These are phyloP conservation scores for Phaffia rhodozyma DNA, from an alignment of 1,284 basidiomycete genomes.

Conservation along the genomic window DNA sequence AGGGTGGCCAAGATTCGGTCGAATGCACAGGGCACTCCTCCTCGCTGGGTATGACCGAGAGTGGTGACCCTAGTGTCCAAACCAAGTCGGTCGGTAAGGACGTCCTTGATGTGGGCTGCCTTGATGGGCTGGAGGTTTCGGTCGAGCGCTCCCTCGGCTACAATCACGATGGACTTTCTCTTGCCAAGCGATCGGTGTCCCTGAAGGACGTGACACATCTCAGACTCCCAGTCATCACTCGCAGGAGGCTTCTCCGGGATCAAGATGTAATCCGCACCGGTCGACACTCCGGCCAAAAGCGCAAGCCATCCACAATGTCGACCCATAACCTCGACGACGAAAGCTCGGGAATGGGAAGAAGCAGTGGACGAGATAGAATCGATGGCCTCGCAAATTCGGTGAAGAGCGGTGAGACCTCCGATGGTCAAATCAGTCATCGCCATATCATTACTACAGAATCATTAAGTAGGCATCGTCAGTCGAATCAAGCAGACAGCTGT, in stretches of 20 bases:
- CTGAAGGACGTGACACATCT: conserved; percentile 80
- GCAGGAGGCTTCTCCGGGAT: conserved; percentile 85
- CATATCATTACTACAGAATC: conserved; percentile 67
- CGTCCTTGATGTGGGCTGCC: conserved; percentile 77
- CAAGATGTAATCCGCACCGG: conserved; percentile 93
- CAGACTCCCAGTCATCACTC: conserved; percentile 69
- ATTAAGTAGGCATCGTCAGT: conserved; percentile 1
- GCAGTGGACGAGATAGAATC: conserved; percentile 98
- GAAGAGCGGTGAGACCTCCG: conserved; percentile 86
- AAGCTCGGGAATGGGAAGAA: conserved; percentile 87
- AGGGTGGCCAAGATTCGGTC: conserved; percentile 90
- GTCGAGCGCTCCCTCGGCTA: conserved; percentile 92
- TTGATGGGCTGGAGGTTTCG: conserved; percentile 76
- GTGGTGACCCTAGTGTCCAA: conserved; percentile 97
- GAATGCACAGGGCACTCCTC: conserved; percentile 80
- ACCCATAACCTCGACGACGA: conserved; percentile 98
- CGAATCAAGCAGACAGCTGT: too few species aligned
- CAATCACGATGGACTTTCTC: conserved; percentile 94
- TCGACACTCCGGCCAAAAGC: conserved; percentile 81
- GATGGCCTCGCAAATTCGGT: conserved; percentile 93
- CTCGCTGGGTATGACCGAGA: conserved; percentile 91
- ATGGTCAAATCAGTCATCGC: conserved; percentile 94
- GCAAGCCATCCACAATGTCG: conserved; percentile 97
- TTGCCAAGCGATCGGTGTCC: conserved; percentile 85
- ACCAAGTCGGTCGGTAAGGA: conserved; percentile 72